Evolutionary conservation across 1,139 yeast species (phyloP).

Genomic region (Debaryomyces subglobosus): DNA sequence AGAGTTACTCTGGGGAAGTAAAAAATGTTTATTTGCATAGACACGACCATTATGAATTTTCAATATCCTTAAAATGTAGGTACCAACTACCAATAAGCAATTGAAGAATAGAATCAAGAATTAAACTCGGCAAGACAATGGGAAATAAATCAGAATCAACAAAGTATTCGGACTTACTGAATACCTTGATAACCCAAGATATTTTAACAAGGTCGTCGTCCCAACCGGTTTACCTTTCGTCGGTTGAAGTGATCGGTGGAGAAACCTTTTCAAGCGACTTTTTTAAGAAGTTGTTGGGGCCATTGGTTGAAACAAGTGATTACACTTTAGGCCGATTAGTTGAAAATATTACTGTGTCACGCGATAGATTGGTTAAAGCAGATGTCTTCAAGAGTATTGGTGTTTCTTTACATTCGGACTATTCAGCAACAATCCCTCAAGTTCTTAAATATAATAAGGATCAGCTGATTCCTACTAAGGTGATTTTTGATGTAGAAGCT

Average conservation of each 20-base stretch:
- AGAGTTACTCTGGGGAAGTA: background rate
- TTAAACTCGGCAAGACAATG: constrained; percentile 1
- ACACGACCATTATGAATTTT: constrained; percentile 4
- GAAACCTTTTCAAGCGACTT: constrained; percentile 50
- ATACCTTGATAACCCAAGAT: constrained; percentile 36
- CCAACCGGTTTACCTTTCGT: constrained; percentile 48
- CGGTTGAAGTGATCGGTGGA: constrained; percentile 54
- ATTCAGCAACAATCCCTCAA: constrained; percentile 29
- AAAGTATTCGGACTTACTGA: constrained; percentile 23
- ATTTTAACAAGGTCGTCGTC: constrained; percentile 34
- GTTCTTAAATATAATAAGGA: constrained; percentile 36
- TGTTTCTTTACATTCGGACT: constrained; percentile 39
- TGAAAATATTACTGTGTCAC: constrained; percentile 26
- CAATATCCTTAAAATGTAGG: background rate
- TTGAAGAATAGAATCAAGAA: background rate
- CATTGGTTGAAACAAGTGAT: constrained; percentile 47
- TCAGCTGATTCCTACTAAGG: constrained; percentile 41
- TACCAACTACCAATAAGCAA: background rate
- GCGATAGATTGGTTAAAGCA: constrained; percentile 38
- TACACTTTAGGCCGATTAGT: constrained; percentile 49
- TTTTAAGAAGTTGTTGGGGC: constrained; percentile 48
- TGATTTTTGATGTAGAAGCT: constrained; percentile 39
- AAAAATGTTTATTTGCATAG: background rate
- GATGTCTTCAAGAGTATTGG: constrained; percentile 47
- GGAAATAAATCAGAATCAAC: background rate